Conservation (phyloP, 495 filamentous ascomycete species). For the Penicillium verhagenii region DNA sequence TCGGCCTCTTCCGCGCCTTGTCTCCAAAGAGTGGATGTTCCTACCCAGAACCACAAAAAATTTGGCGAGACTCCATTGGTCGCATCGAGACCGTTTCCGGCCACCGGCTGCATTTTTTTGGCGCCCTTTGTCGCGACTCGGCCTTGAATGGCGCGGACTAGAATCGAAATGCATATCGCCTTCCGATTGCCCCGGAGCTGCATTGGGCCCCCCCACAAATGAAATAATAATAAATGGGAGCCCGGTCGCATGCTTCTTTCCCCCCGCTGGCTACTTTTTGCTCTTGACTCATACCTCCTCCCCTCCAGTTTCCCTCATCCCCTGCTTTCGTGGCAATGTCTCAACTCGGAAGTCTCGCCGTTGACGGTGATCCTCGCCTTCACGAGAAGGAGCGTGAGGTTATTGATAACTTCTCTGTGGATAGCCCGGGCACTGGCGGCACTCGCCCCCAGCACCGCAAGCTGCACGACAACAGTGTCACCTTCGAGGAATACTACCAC, state of each 20-base stretch:
- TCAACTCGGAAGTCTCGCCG: neutral
- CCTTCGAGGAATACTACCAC: slow-evolving; percentile 41
- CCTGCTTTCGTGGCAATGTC: neutral
- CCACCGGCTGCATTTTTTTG: neutral
- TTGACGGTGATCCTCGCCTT: slow-evolving; percentile 1
- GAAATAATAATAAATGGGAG: neutral
- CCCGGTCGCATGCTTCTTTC: neutral
- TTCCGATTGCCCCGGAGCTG: neutral
- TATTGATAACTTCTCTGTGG: neutral
- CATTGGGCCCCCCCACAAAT: too few species aligned
- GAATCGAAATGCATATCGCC: neutral
- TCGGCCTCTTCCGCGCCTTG: neutral
- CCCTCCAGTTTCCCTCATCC: neutral
- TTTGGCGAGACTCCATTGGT: neutral
- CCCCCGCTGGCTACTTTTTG: neutral
- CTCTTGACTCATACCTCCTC: neutral
- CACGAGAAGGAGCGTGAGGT: slow-evolving; percentile 4
- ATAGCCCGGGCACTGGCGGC: neutral
- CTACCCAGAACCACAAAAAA: neutral
- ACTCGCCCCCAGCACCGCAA: slow-evolving; percentile 22
- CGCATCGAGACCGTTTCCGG: neutral
- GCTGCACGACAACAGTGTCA: slow-evolving; percentile 29
- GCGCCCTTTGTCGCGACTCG: neutral
- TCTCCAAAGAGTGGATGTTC: neutral
- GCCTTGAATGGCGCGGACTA: neutral